Base-by-base conservation (phyloP, 2,329 filamentous ascomycete genomes). In the Aspergillus udagawae region DNA sequence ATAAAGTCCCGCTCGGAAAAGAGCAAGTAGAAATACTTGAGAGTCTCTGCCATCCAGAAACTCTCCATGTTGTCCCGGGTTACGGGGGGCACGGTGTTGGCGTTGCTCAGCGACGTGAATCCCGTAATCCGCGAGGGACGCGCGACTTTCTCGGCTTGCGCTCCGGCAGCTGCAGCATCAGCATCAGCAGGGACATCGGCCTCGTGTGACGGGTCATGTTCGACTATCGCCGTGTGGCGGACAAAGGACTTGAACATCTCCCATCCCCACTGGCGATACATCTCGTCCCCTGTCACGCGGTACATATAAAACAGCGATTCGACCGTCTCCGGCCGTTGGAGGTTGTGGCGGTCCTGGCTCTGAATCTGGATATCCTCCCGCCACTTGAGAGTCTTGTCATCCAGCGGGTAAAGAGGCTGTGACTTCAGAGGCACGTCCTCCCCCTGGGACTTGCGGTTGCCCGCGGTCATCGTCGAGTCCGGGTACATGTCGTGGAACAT, bases 241-340 rank as follows among this genome's bases (percentile, higher is more conserved):
- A 93, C 82, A 71, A 99, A 99, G 0, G 88, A 86, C 72, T 91
- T 87, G 78, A 99, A 99, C 87, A 99, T 97, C 66, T 96, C 88
- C 94, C 94, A 99, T 14, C 94, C 94, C 93, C 93, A 97, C 67
- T 97, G 86, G 27, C 94, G 85, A 75, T 99, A 99, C 63, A 86
- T 88, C 42, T 84, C 80, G 60, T 99, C 92, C 27, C 90, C 91
- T 0, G 94, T 99, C 73, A 99, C 96, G 61, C 94, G 88, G 89
- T 93, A 99, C 92, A 99, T 96, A 78, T 97, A 96, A 69, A 99
- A 92, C 60, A 99, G 79, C 58, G 87, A 92, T 78, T 99, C 94
- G n/a, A 97, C 87, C 0, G 94, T 97, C 79, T 99, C 94, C 0
- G 94, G 94, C 32, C 94, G 85, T 75, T 97, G 94, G 35, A 99